Percentiles rank a stretch among this genome's conserved stretches.
Conservation (phyloP, 140 eudicot species). For the Cichorium intybus region DNA sequence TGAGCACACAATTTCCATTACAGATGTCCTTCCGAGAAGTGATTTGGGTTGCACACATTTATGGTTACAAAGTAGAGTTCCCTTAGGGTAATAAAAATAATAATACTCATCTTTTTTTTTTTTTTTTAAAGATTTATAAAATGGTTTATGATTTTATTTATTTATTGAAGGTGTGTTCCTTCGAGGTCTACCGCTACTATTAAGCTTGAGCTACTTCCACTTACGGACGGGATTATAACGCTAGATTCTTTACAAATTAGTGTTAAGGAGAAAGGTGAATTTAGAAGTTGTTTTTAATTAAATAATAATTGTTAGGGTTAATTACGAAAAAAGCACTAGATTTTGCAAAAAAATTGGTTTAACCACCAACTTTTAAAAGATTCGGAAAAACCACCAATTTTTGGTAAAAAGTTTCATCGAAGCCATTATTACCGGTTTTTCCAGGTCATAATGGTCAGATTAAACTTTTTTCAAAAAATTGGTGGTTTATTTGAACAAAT, state of each 20-base stretch:
- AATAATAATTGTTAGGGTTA: conserved; percentile 12
- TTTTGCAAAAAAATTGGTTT: no score
- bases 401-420: no score
- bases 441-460: no score
- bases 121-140: neutral
- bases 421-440: no score
- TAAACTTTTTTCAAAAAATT: no score
- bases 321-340: no score
- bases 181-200: conserved; percentile 76
- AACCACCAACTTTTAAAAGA: no score
- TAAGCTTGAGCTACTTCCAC: conserved; percentile 93
- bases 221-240: conserved; percentile 91
- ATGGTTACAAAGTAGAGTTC: conserved; percentile 97
- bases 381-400: no score
- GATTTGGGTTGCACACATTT: conserved; percentile 89
- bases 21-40: conserved; percentile 69
- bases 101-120: conserved; percentile 8
- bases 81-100: conserved; percentile 63
- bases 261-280: conserved; percentile 88
- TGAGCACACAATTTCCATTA: conserved; percentile 41
- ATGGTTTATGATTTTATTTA: conserved; percentile 3
- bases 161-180: conserved; percentile 73
- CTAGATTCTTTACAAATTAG: conserved; percentile 81
- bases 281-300: no score
- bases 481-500: no score